Evolutionary conservation across 805 yeast species (phyloP), one percentile per base, ranked within the genome.

Genomic region (Saccharomycopsis javanensis): DNA sequence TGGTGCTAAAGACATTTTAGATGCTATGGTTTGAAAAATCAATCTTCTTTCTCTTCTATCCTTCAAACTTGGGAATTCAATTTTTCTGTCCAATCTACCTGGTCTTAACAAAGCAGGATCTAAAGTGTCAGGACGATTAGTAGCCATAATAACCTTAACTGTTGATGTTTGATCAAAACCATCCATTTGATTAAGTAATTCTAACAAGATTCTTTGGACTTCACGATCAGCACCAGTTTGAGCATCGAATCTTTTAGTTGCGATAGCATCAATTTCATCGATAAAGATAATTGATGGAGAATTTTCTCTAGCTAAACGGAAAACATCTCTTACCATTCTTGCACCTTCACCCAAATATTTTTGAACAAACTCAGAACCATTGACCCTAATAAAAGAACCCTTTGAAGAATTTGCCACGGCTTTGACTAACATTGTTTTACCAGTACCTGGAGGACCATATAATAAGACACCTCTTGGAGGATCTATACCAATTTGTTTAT

Each of bases 361-460:
- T 70, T 94, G 99, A 57, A 94, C 99, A 67, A 94, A 94, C 71
- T 94, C 99, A 1, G 98, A 92, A 61, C 99, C 99, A 65, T 89
- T 94, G 31, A 94, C 96, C 70, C 98, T 87, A 64, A 94, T 94
- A 67, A 94, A 94, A 4, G 97, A 79, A 1, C 99, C 99, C 0
- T 96, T 88, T 3, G 98, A 86, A 57, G 92, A 83, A 72, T 94
- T 92, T 11, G 99, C 99, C 51, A 94, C 99, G 0, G 99, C 99
- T 72, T 94, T 94, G 53, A 94, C 99, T 69, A 94, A 79, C 98
- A 94, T 91, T 23, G 99, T 94, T 72, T 94, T 94, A 67, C 99
- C 99, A 1, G 99, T 94, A 70, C 99, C 99, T 52, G 99, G 99
- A 10, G 99, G 98, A n/a, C 99, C 99, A 72, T 94, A 94, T 60